Conservation (phyloP, 345 rosid genomes). For the Pistacia vera region DNA sequence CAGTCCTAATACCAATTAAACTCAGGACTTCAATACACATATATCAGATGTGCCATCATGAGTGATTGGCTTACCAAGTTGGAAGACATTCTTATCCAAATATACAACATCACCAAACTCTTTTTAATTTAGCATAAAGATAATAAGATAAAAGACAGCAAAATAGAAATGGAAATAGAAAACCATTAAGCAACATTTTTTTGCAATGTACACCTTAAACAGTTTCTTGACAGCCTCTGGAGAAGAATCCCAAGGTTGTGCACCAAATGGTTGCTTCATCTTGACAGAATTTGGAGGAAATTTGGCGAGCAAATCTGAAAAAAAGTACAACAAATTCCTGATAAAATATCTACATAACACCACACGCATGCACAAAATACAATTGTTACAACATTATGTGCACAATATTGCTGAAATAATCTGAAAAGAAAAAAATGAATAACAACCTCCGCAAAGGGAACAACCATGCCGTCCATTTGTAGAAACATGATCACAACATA, state of each 20-base stretch:
- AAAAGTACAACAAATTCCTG: slow-evolving; percentile 30
- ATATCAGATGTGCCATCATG: neutral
- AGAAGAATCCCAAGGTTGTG: slow-evolving; percentile 85
- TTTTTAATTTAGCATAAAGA: neutral
- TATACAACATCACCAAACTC: neutral
- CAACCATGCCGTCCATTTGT: slow-evolving; percentile 54
- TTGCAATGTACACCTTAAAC: slow-evolving; percentile 65
- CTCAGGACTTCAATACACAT: neutral
- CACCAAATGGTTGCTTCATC: slow-evolving; percentile 83
- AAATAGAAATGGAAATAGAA: slow-evolving; percentile 1
- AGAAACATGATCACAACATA: slow-evolving; percentile 69
- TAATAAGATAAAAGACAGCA: neutral
- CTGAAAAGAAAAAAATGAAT: slow-evolving; percentile 6
- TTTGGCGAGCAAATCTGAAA: slow-evolving; percentile 76
- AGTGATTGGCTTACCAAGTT: neutral
- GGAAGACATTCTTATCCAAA: neutral
- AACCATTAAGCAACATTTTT: neutral
- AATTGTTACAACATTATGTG: slow-evolving; percentile 12
- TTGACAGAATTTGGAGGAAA: slow-evolving; percentile 85
- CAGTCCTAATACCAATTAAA: neutral
- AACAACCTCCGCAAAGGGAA: slow-evolving; percentile 83
- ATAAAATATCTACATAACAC: slow-evolving; percentile 13
- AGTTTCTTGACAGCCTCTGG: slow-evolving; percentile 80
- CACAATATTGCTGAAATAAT: slow-evolving; percentile 13
- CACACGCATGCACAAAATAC: neutral